Percentiles rank a stretch among this genome's conserved stretches.
phyloP scores from a whole-genome alignment of 2,329 filamentous ascomycete species.

The Ceratocystis papillata region DNA sequence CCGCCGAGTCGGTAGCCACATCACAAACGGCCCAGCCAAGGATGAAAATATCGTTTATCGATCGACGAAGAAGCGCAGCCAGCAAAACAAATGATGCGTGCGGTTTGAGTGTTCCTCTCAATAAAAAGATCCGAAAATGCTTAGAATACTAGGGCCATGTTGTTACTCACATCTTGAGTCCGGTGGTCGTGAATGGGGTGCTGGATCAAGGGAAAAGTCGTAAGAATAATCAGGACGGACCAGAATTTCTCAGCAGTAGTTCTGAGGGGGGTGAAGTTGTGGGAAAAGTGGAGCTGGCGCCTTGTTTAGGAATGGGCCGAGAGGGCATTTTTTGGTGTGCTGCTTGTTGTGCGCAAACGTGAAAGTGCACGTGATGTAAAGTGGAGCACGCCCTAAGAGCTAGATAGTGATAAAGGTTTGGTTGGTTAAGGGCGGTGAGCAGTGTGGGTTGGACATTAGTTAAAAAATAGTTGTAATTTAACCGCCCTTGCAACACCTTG shows the following conservation, averaged over 20 bases:
- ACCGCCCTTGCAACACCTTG: neutral
- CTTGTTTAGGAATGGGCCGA: slow-evolving; percentile 22
- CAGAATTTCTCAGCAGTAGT: slow-evolving; percentile 25
- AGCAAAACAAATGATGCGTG: neutral
- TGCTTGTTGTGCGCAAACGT: slow-evolving; percentile 23
- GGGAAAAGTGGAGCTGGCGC: slow-evolving; percentile 21
- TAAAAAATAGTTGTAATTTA: slow-evolving; percentile 12
- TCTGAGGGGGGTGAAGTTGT: slow-evolving; percentile 24
- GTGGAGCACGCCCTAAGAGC: slow-evolving; percentile 23
- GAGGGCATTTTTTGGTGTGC: slow-evolving; percentile 22
- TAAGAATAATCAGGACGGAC: slow-evolving; percentile 23
- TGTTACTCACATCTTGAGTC: slow-evolving; percentile 39
- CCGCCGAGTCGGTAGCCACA: slow-evolving; percentile 5
- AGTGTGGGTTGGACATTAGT: neutral
- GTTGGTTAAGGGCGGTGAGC: neutral
- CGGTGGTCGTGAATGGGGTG: slow-evolving; percentile 34
- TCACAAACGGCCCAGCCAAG: slow-evolving; percentile 5
- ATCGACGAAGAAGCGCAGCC: slow-evolving; percentile 11
- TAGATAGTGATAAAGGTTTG: neutral
- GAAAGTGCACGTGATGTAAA: slow-evolving; percentile 21
- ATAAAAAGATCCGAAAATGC: neutral
- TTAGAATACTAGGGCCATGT: neutral
- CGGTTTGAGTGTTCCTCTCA: slow-evolving; percentile 7
- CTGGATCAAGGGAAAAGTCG: slow-evolving; percentile 25
- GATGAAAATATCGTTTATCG: neutral